Evolutionary conservation across 495 filamentous ascomycete genomes (phyloP), one percentile per base, ranked within the genome.

Genomic region (Acidomyces sp.): DNA sequence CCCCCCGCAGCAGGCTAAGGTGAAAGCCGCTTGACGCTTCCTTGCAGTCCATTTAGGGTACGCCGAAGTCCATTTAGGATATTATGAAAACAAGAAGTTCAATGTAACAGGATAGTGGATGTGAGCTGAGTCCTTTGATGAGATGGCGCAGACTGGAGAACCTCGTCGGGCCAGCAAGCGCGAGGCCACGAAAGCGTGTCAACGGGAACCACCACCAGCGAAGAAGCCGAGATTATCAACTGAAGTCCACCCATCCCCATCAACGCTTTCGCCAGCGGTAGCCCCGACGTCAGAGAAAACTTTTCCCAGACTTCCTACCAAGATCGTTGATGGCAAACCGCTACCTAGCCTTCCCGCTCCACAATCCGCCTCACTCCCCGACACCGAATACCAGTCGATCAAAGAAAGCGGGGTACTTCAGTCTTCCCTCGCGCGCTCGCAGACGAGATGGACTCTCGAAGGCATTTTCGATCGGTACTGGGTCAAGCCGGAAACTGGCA

Each of bases 391-490:
- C 48, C 87, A 93, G 60, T 78, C 76, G 11, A 72, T 93, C 23
- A 30, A 45, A 32, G 48, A 39, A 46, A 95, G 88, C 59, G 84
- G 81, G 35, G 82, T 99, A 5, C 67, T 96, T 34, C 69, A 78
- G 35, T 75, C 82, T 37, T 87, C 92, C 3, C 69, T 99, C 13
- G 67, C 78, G 34, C 74, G 83, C 37, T 96, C 92, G 34, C 83
- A 84, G 39, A 72, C 79, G 49, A 80, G 77, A 73, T 96, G 92
- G 92, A 70, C 85, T 6, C 77, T 57, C 39, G 85, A 93, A 48
- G 80, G 82, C 13, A 77, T 94, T 25, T 82, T 99, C 45, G 85
- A 90, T 45, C 82, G 81, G 50, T 96, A 92, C 60, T 95, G 87
- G 80, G 80, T 80, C 9, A 93, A 95, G 52, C 85, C 86, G 17